These are phyloP conservation scores for Groenewaldozyma tartarivorans DNA, from an alignment of 805 yeast genomes.

Conservation along the genomic window DNA sequence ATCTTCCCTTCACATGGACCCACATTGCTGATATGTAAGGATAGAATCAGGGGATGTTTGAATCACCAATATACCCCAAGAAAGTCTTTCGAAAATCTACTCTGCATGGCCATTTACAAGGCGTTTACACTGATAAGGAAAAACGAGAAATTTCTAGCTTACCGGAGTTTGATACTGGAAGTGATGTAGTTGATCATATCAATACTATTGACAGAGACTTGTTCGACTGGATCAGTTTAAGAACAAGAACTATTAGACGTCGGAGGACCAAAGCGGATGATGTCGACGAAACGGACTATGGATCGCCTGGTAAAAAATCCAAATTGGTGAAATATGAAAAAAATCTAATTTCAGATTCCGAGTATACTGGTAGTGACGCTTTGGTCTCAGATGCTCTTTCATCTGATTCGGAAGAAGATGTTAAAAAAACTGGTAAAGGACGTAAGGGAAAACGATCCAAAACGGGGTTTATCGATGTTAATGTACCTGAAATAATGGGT, in stretches of 20 bases:
- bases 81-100: background rate
- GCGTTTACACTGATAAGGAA: background rate
- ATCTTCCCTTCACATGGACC: too few species aligned
- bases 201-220: slow-evolving; percentile 1
- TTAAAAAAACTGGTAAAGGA: background rate
- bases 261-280: background rate
- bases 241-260: background rate
- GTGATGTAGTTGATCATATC: too few species aligned
- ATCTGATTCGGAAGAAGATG: background rate
- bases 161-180: background rate
- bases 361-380: background rate
- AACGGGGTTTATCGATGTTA: background rate
- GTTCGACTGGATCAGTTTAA: background rate
- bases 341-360: background rate
- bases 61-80: slow-evolving; percentile 1
- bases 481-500: slow-evolving; percentile 1
- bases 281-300: background rate
- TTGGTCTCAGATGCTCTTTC: background rate
- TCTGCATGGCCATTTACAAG: background rate
- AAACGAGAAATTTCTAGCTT: slow-evolving; percentile 2
- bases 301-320: too few species aligned
- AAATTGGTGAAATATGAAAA: background rate
- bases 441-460: background rate
- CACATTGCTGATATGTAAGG: background rate
- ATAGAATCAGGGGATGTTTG: slow-evolving; percentile 3